Evolutionary conservation across 192 early-diverging fungal species (phyloP), one percentile per base, ranked within the genome.

Genomic region (Coemansia sp.): DNA sequence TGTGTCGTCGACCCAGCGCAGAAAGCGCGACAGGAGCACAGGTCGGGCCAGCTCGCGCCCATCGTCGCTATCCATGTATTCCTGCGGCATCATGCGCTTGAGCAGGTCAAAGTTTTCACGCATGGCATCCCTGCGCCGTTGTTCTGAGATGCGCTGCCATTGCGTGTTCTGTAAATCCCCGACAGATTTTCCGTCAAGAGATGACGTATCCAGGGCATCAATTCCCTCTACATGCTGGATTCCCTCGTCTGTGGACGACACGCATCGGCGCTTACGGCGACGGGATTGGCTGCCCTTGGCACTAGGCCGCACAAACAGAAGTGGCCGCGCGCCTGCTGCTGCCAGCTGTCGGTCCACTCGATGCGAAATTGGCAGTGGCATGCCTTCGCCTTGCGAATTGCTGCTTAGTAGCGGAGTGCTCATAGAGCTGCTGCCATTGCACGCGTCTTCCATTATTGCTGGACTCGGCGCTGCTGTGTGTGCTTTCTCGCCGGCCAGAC

Each of bases 21-120:
- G 28, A 56, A 81, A 81, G 10, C 81, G 62, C 1, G 81, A 69
- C 31, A 83, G 65, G 51, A 83, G 44, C 30, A 83, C 73, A 4
- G 81, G 81, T 2, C 81, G 31, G 0, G 81, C 81, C 48, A 83
- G 60, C 60, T 83, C 81, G 16, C 81, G 56, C 1, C 81, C 81
- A 48, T 83, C 81, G 30, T 83, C 81, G 55, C 76, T 75, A 22
- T 65, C 64, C 72, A 83, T 74, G 60, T 78, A 74, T 34, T 23
- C 62, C 25, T 69, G 75, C n/a, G 78, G 78, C 18, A 81, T 69
- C 78, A 81, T 81, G 59, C 78, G 73, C 32, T 81, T 81, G 54
- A 81, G 78, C 50, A 81, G 58, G 18, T 81, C 78, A 66, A 81
- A 81, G 66, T 75, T 81, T 53, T 81, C 78, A 5, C 78, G 78